These are phyloP conservation scores for Cutaneotrichosporon curvatum DNA, from an alignment of 1,284 basidiomycete genomes.

Conservation along the genomic window DNA sequence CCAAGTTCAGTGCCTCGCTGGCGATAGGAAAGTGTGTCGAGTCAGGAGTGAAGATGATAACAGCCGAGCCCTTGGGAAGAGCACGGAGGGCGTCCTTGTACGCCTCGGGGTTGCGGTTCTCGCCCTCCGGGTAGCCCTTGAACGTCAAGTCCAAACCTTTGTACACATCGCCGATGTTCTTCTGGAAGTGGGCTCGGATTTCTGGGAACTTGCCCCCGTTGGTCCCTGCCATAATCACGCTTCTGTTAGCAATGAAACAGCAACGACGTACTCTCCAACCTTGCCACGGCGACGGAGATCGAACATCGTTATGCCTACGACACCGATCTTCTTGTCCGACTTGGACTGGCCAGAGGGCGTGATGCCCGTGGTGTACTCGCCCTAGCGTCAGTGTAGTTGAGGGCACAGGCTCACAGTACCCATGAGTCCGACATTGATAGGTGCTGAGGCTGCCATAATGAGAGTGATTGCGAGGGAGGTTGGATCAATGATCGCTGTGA, in stretches of 20 bases:
- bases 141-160: slow-evolving; percentile 70
- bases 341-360: slow-evolving; percentile 81
- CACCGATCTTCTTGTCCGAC: slow-evolving; percentile 85
- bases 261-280: slow-evolving; percentile 49
- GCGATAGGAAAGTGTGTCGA: slow-evolving; percentile 77
- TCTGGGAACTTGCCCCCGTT: slow-evolving; percentile 59
- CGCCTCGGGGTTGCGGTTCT: slow-evolving; percentile 65
- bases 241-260: slow-evolving; percentile 6
- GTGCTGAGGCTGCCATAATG: slow-evolving; percentile 16
- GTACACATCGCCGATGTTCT: slow-evolving; percentile 77
- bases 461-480: too few relatives aligned
- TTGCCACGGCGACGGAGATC: slow-evolving; percentile 80
- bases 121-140: slow-evolving; percentile 67
- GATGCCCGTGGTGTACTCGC: slow-evolving; percentile 86
- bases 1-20: slow-evolving; percentile 71
- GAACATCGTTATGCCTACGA: slow-evolving; percentile 82
- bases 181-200: slow-evolving; percentile 69
- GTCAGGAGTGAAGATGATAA: slow-evolving; percentile 56
- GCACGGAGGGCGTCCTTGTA: slow-evolving; percentile 81
- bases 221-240: slow-evolving; percentile 45
- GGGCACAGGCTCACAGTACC: slow-evolving; percentile 36
- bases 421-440: slow-evolving; percentile 43
- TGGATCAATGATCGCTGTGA: too few relatives aligned
- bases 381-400: slow-evolving; percentile 14
- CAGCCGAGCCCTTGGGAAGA: slow-evolving; percentile 71